Evolutionary conservation across 352 stramenopile species (phyloP), one percentile per base, ranked within the genome.

Genomic region (Pythium phragmitis): DNA sequence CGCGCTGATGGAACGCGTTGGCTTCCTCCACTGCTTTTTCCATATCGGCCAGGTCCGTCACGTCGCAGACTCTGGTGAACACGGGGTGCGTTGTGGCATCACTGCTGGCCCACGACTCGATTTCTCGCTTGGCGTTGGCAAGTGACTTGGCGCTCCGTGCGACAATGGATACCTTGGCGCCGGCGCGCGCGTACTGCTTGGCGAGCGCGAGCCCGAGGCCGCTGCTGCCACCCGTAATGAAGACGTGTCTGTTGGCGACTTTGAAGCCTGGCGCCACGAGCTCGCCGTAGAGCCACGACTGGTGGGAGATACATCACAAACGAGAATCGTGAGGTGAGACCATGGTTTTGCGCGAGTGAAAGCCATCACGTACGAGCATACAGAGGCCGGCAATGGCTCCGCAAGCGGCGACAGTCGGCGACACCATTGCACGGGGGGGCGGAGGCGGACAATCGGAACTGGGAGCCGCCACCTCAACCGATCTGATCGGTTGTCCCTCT

Each of bases 141-240:
- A 88, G 65, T 42, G 36, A 12, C 9, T 72, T 68, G 28, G 54
- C 63, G 19, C 57, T 73, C 28, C 74, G 68, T 7, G 72, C 79
- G 16, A 88, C 66, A 16, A 88, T 62, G 19, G 77, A 71, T 14
- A 77, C 63, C 46, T 82, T 82, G 19, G 81, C 81, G 2, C 76
- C 79, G 11, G 70, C 73, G 5, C 63, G 60, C 0, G 73, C 64
- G 37, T 89, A 90, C 9, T 84, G 75, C 39, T 77, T 84, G 54
- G 81, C 81, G 51, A 88, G 75, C 42, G 79, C 73, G 30, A 90
- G 70, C 4, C 81, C 79, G 9, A 88, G 47, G 0, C 72, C 72
- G 21, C 71, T 70, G 34, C 68, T 77, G 8, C 57, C 61, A 1
- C 75, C 77, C 0, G 79, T 87, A 51, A 90, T 56, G 48, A 89